Percentiles rank a stretch among this genome's conserved stretches.
phyloP scores from a whole-genome alignment of 176 grass and related monocot genomes.

The Zoysia pacifica region DNA sequence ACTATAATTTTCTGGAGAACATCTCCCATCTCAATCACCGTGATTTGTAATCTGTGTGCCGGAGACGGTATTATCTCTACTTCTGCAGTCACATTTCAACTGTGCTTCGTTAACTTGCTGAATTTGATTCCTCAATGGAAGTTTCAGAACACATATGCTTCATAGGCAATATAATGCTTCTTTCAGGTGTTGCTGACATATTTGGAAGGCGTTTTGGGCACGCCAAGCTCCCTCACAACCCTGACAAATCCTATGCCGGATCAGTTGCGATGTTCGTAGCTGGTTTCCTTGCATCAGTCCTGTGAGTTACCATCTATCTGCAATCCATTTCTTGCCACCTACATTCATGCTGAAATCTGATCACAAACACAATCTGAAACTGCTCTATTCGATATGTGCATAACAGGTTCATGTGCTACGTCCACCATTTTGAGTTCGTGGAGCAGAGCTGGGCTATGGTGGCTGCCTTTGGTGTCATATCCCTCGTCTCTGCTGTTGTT shows the following conservation, averaged over 20 bases:
- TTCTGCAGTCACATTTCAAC: background rate
- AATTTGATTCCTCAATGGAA: background rate
- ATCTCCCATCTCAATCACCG: slow-evolving; percentile 74
- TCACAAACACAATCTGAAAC: background rate
- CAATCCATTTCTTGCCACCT: too few species aligned
- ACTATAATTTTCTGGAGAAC: slow-evolving; percentile 76
- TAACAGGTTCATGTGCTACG: slow-evolving; percentile 81
- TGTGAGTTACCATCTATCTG: slow-evolving; percentile 39
- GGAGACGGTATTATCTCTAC: slow-evolving; percentile 65
- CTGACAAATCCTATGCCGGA: slow-evolving; percentile 74
- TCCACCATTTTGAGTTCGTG: slow-evolving; percentile 60
- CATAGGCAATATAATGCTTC: background rate
- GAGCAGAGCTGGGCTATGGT: slow-evolving; percentile 63
- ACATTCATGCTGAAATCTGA: background rate
- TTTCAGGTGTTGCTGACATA: slow-evolving; percentile 86
- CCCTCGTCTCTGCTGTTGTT: slow-evolving; percentile 51
- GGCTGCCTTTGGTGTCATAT: slow-evolving; percentile 48
- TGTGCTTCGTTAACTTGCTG: background rate
- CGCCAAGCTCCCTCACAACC: slow-evolving; percentile 72
- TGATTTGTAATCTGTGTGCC: slow-evolving; percentile 79
- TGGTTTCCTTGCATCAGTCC: slow-evolving; percentile 60
- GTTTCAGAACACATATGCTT: background rate
- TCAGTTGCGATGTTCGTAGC: slow-evolving; percentile 59
- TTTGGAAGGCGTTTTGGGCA: slow-evolving; percentile 63
- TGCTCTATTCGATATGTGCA: background rate